phyloP scores from a whole-genome alignment of 768 basidiomycete genomes.

The Dacryopinax primogenitus region DNA sequence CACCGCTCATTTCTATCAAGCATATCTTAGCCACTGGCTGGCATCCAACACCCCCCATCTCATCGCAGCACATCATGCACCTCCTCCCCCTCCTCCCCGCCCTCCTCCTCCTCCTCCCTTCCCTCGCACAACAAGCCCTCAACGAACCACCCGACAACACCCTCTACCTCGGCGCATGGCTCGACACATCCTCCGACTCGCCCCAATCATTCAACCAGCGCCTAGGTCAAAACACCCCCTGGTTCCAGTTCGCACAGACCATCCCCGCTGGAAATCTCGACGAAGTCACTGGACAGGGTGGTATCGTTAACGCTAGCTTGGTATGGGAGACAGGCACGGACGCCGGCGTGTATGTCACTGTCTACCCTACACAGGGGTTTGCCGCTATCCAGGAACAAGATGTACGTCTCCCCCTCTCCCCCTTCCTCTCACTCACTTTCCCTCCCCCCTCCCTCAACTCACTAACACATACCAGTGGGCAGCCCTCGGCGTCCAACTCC shows the following conservation, averaged over 20 bases:
- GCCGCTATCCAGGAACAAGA: conserved; percentile 18
- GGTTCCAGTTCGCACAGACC: conserved; percentile 6
- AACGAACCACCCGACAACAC: conserved; percentile 9
- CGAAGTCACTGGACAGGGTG: not conserved
- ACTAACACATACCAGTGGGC: not conserved
- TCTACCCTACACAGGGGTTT: conserved; percentile 19
- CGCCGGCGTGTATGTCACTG: conserved; percentile 23
- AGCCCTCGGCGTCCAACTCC: conserved; percentile 20
- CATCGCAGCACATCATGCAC: not conserved
- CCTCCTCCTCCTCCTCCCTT: not conserved
- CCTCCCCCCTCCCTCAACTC: not conserved
- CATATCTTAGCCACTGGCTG: too few relatives aligned
- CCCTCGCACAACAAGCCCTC: not conserved
- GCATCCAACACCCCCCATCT: not conserved
- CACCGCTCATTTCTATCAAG: not conserved
- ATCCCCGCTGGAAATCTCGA: not conserved
- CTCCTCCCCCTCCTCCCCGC: not conserved
- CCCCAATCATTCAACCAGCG: not conserved
- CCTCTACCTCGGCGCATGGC: conserved; percentile 2
- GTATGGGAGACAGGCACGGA: conserved; percentile 16
- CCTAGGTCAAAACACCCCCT: not conserved
- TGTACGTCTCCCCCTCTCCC: conserved; percentile 11
- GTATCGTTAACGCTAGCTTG: not conserved
- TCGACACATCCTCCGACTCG: conserved; percentile 1
- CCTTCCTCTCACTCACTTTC: not conserved